Conservation (phyloP, 441 rosid species). For the Omphalea diandra region DNA sequence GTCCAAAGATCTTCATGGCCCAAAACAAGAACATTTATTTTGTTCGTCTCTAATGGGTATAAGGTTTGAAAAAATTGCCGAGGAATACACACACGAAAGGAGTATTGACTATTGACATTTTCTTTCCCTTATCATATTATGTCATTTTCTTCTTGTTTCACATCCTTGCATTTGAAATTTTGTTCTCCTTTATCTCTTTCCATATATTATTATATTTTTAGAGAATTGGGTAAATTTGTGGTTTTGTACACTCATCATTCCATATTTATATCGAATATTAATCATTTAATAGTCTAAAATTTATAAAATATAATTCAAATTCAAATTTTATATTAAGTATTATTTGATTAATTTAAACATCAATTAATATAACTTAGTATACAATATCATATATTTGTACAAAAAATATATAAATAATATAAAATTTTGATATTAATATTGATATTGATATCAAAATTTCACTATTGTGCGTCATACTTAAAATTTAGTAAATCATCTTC, state of each 20-base stretch:
- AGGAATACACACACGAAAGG: not conserved
- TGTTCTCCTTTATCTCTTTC: not conserved
- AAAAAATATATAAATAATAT: too few relatives aligned
- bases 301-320: too few relatives aligned
- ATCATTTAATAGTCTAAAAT: too few relatives aligned
- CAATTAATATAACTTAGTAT: too few relatives aligned
- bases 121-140: not conserved
- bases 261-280: not conserved
- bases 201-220: too few relatives aligned
- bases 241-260: not conserved
- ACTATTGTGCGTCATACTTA: too few relatives aligned
- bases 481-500: too few relatives aligned
- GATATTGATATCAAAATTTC: too few relatives aligned
- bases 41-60: not conserved
- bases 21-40: not conserved
- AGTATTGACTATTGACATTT: not conserved
- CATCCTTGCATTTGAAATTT: not conserved
- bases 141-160: not conserved
- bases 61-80: not conserved
- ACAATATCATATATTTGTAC: too few relatives aligned
- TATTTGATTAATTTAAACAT: too few relatives aligned
- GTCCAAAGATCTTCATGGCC: constrained; percentile 5
- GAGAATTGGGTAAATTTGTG: not conserved
- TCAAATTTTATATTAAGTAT: too few relatives aligned
- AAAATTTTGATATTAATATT: too few relatives aligned